Evolutionary conservation across 2,329 filamentous ascomycete species (phyloP).

Genomic region (Penicillium polonicum): DNA sequence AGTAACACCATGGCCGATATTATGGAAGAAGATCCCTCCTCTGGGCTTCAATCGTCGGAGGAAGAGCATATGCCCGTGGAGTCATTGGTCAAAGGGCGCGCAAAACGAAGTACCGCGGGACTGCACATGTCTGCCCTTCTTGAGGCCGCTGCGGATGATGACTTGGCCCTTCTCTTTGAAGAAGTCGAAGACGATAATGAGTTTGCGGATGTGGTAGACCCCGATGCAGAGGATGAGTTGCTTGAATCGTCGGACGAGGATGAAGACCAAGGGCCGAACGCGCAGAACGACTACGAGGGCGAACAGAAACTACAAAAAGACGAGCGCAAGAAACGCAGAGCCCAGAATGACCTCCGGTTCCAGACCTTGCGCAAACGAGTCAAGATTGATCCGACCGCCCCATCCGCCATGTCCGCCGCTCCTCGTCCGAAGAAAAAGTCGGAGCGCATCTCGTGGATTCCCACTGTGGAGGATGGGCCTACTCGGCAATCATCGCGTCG

Average conservation of each 20-base stretch:
- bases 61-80: constrained; percentile 28
- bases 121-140: constrained; percentile 79
- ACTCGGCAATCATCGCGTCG: constrained; percentile 61
- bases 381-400: constrained; percentile 62
- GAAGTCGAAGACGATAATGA: constrained; percentile 75
- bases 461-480: constrained; percentile 61
- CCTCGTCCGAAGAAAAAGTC: constrained; percentile 65
- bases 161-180: constrained; percentile 60
- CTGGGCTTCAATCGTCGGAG: constrained; percentile 26
- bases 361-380: constrained; percentile 65
- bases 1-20: constrained; percentile 17
- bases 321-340: constrained; percentile 78
- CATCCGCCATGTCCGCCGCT: constrained; percentile 38
- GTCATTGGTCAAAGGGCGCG: constrained; percentile 49
- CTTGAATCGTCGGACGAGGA: constrained; percentile 88
- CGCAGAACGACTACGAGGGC: constrained; percentile 67
- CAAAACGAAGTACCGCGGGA: constrained; percentile 76
- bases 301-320: constrained; percentile 82
- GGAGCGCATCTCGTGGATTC: constrained; percentile 69
- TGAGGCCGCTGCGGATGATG: constrained; percentile 71
- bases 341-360: constrained; percentile 67
- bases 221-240: constrained; percentile 67
- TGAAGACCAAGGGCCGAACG: constrained; percentile 65
- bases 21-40: constrained; percentile 32
- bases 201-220: constrained; percentile 52